These are phyloP conservation scores for Rhizoclosmatium globosum DNA, from an alignment of 192 early-diverging fungal species.

Conservation along the genomic window DNA sequence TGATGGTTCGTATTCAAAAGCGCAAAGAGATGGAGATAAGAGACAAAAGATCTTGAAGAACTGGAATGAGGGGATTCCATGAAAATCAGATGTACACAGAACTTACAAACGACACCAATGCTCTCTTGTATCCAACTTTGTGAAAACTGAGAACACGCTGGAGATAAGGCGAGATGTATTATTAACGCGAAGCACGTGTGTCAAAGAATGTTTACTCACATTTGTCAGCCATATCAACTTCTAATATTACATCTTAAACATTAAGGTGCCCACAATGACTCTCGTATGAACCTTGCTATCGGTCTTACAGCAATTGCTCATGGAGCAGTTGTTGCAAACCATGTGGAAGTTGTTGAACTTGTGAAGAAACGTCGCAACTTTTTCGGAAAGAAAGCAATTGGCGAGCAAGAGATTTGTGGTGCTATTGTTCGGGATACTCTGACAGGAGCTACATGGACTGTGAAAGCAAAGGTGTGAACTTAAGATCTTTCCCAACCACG, in stretches of 20 bases:
- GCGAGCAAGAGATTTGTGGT: constrained; percentile 75
- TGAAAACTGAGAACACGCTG: too few species aligned
- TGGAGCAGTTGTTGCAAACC: constrained; percentile 93
- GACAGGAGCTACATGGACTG: constrained; percentile 86
- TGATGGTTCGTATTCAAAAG: constrained; percentile 67
- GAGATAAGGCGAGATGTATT: background rate
- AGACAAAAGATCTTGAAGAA: background rate
- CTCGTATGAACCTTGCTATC: constrained; percentile 95
- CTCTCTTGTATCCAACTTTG: too few species aligned
- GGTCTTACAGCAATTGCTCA: constrained; percentile 89
- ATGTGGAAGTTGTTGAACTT: constrained; percentile 86
- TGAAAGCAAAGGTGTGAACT: constrained; percentile 71
- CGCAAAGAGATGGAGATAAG: background rate
- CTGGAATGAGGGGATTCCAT: background rate
- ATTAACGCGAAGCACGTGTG: background rate
- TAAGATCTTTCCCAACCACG: background rate
- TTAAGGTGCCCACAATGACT: constrained; percentile 93
- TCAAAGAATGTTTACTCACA: too few species aligned
- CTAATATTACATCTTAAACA: background rate
- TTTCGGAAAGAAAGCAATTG: constrained; percentile 47
- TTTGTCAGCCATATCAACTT: too few species aligned
- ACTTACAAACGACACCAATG: too few species aligned
- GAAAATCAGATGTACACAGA: too few species aligned
- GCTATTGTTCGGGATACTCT: constrained; percentile 83
- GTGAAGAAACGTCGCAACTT: constrained; percentile 67